Evolutionary conservation across 768 basidiomycete genomes (phyloP).

Genomic region (Neoboletus magnificus): DNA sequence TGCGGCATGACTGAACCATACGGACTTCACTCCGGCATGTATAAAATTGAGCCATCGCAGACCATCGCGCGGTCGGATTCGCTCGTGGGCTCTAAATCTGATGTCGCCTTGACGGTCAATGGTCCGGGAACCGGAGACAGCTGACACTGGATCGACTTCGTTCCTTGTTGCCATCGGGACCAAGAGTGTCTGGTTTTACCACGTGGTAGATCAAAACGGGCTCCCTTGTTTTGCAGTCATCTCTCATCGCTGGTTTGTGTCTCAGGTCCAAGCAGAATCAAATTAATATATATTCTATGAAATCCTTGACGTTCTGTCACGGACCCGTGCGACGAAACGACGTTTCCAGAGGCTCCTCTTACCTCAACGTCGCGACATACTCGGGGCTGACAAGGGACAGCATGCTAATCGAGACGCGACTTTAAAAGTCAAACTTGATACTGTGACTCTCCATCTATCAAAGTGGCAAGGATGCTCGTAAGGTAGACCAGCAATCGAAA

Average conservation of each 20-base stretch:
- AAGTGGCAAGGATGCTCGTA: constrained; percentile 1
- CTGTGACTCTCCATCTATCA: constrained; percentile 76
- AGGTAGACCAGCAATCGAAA: neutral
- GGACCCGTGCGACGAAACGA: neutral
- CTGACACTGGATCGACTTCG: neutral
- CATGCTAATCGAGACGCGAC: neutral
- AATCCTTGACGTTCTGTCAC: neutral
- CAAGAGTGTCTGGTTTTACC: neutral
- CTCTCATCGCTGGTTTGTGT: neutral
- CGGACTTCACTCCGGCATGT: neutral
- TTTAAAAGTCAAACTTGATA: constrained; percentile 71
- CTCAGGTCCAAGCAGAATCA: neutral
- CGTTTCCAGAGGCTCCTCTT: neutral
- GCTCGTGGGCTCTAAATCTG: neutral
- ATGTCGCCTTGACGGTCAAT: neutral
- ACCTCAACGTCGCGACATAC: neutral
- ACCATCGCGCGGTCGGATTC: neutral
- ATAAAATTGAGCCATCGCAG: neutral
- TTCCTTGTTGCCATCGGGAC: neutral
- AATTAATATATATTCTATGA: neutral
- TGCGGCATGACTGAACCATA: neutral
- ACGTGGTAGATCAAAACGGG: neutral
- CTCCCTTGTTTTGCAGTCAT: neutral
- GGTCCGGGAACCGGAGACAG: neutral
- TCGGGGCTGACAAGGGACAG: neutral